Evolutionary conservation across 495 filamentous ascomycete genomes (phyloP).

Genomic region (Xylaria curta): DNA sequence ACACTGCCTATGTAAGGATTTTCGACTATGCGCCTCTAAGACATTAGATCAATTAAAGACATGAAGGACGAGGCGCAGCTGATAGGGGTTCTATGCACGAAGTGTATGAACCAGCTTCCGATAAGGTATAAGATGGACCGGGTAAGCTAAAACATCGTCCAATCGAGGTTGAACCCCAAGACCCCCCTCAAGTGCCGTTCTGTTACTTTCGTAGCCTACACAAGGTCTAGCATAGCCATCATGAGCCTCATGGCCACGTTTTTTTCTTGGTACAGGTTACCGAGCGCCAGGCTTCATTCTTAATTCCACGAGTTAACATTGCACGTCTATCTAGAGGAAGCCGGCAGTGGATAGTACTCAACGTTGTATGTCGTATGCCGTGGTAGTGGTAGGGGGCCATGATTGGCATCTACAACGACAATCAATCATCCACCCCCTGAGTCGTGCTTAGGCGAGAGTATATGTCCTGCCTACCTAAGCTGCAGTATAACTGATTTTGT

Average conservation of each 20-base stretch:
- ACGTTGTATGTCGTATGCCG: neutral
- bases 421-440: slow-evolving; percentile 22
- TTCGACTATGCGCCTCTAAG: slow-evolving; percentile 1
- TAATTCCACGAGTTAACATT: neutral
- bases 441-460: slow-evolving; percentile 27
- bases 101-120: neutral
- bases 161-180: neutral
- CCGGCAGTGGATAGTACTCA: neutral
- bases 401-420: neutral
- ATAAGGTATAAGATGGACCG: slow-evolving; percentile 2
- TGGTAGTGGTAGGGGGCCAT: neutral
- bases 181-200: slow-evolving; percentile 2
- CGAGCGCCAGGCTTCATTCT: neutral
- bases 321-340: neutral
- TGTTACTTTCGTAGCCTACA: neutral
- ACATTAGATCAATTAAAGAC: neutral
- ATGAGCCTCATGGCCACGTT: neutral
- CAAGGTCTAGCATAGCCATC: neutral
- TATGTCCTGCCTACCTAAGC: slow-evolving; percentile 10
- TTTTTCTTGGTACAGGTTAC: neutral
- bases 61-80: slow-evolving; percentile 21
- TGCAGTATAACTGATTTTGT: slow-evolving; percentile 7
- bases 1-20: neutral
- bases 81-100: slow-evolving; percentile 7
- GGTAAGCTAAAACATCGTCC: slow-evolving; percentile 1